phyloP scores from a whole-genome alignment of 495 filamentous ascomycete genomes.

The Tuber brumale region DNA sequence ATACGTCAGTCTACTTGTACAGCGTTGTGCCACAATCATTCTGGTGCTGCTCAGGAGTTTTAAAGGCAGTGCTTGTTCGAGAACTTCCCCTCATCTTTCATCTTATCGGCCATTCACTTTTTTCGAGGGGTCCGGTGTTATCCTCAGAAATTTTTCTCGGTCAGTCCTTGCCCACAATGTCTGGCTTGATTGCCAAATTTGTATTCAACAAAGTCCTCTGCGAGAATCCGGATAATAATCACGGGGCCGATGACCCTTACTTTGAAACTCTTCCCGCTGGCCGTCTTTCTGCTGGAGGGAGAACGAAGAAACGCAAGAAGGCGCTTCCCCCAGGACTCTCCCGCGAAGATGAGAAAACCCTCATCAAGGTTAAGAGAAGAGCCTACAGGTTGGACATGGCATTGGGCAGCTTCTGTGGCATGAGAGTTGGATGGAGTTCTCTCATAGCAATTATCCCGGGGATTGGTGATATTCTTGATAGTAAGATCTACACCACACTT shows the following conservation, averaged over 20 bases:
- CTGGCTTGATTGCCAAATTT: slow-evolving; percentile 50
- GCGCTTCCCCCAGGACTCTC: slow-evolving; percentile 67
- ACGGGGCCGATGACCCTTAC: slow-evolving; percentile 64
- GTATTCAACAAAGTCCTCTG: slow-evolving; percentile 61
- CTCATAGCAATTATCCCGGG: slow-evolving; percentile 74
- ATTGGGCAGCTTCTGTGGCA: slow-evolving; percentile 65
- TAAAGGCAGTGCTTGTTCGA: background rate
- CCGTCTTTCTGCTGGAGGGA: slow-evolving; percentile 54
- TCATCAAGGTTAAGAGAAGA: slow-evolving; percentile 69
- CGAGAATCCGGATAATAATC: slow-evolving; percentile 59
- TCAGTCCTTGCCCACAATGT: slow-evolving; percentile 45
- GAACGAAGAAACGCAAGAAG: slow-evolving; percentile 62
- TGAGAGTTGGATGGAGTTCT: slow-evolving; percentile 75
- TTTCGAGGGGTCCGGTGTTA: background rate
- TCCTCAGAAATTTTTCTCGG: background rate
- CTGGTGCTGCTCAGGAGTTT: background rate
- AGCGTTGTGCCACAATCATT: background rate
- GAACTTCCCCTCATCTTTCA: background rate
- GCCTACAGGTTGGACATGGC: slow-evolving; percentile 78
- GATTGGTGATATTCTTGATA: slow-evolving; percentile 71
- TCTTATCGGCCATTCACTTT: background rate
- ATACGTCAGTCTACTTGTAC: background rate
- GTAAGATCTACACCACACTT: slow-evolving; percentile 12
- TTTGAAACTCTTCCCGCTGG: slow-evolving; percentile 65
- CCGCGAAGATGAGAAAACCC: slow-evolving; percentile 66